Evolutionary conservation across 257 asterid genomes (phyloP).

Genomic region (Lavandula angustifolia): DNA sequence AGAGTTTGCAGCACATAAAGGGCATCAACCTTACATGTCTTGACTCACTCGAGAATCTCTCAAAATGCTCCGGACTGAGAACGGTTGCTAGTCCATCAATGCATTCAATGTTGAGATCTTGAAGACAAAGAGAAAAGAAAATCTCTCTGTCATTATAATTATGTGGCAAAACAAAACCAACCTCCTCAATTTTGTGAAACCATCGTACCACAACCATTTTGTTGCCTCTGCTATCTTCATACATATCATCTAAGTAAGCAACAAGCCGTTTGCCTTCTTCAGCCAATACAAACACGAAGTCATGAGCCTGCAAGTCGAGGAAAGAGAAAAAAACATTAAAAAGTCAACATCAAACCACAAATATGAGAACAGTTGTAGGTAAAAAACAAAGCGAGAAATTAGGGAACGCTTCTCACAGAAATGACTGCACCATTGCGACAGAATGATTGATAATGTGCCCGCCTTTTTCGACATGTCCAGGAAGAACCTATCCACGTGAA

Average conservation of each 20-base stretch:
- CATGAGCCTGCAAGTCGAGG: slow-evolving; percentile 52
- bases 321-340: slow-evolving; percentile 13
- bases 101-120: slow-evolving; percentile 92
- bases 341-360: not conserved
- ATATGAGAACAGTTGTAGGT: not conserved
- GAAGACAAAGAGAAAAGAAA: slow-evolving; percentile 89
- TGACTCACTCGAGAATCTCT: slow-evolving; percentile 45
- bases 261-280: slow-evolving; percentile 74
- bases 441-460: slow-evolving; percentile 66
- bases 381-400: not conserved
- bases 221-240: slow-evolving; percentile 78
- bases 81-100: slow-evolving; percentile 88
- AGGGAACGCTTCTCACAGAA: slow-evolving; percentile 51
- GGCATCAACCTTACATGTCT: slow-evolving; percentile 46
- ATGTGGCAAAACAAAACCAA: slow-evolving; percentile 83
- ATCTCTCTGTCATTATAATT: slow-evolving; percentile 85
- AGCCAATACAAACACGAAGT: slow-evolving; percentile 78
- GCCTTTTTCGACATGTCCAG: slow-evolving; percentile 65
- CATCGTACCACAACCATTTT: slow-evolving; percentile 92
- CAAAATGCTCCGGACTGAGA: slow-evolving; percentile 85
- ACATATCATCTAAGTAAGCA: slow-evolving; percentile 84
- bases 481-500: slow-evolving; percentile 71
- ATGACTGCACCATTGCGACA: slow-evolving; percentile 68
- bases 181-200: slow-evolving; percentile 97
- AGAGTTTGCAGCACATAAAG: slow-evolving; percentile 73